Percentiles rank a stretch among this genome's conserved stretches.
Conservation (phyloP, 805 yeast genomes). For the Candida coleopterorum region DNA sequence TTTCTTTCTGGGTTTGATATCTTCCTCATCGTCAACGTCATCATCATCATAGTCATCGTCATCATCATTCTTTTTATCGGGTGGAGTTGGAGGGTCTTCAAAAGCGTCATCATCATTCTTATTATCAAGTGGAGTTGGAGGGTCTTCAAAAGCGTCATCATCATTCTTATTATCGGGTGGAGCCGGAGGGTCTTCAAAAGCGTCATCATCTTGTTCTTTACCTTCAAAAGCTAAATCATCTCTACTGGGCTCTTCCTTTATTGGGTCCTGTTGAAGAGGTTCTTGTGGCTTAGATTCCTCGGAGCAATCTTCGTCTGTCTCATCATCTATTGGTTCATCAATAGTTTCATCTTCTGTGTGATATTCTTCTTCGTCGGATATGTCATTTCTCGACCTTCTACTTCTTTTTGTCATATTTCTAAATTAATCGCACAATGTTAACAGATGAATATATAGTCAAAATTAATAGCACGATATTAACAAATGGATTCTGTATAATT, state of each 20-base stretch:
- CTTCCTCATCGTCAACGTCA: constrained; percentile 8
- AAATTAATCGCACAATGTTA: neutral
- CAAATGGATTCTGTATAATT: no score
- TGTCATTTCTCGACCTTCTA: constrained; percentile 4
- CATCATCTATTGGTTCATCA: constrained; percentile 6
- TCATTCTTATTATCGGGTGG: constrained; percentile 10
- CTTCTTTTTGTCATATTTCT: constrained; percentile 1
- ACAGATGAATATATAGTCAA: neutral
- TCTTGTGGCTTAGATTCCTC: neutral
- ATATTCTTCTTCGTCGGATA: constrained; percentile 4
- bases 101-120: constrained; percentile 8
- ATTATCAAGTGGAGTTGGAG: constrained; percentile 6
- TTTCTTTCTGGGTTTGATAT: constrained; percentile 1
- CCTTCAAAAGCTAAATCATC: constrained; percentile 4
- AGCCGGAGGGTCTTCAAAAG: constrained; percentile 4
- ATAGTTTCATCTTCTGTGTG: constrained; percentile 13
- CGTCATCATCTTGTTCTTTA: constrained; percentile 9
- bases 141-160: constrained; percentile 4
- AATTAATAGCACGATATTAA: neutral
- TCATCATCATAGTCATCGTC: constrained; percentile 9
- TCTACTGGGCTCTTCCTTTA: no score
- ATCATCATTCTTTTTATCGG: constrained; percentile 9
- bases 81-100: constrained; percentile 6
- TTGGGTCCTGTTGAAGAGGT: no score
- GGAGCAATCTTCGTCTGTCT: neutral